Base-by-base conservation (phyloP, 2,329 filamentous ascomycete species). In the Fusarium metavorans region DNA sequence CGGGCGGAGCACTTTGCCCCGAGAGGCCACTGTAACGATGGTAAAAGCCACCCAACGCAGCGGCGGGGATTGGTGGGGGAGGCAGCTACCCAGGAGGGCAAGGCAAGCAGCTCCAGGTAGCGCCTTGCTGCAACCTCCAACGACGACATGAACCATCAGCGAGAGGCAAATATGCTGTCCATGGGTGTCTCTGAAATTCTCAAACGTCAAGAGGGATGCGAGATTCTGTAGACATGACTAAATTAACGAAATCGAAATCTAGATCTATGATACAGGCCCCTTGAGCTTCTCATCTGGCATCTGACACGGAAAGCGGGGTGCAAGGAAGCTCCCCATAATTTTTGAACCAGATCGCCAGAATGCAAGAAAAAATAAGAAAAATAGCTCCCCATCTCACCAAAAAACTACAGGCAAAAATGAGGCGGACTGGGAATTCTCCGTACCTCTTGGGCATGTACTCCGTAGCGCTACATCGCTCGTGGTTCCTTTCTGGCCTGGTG, bases 1-100 rank as follows among this genome's bases (percentile, higher is more conserved):
- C 41, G 72, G 74, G 72, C 71, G 70, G 72, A 74, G 72, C 64
- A 72, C 76, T 78, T 77, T 77, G 76, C 76, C 73, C 76, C 76
- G 74, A 78, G 57, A 67, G 54, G 64, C 70, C 65, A 62, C 65
- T 77, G 72, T 64, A 73, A 71, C 66, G 57, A 64, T 71, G 50
- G 68, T 41, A 73, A 66, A 66, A 54, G 66, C 69, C 69, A 70
- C 54, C 56, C 48, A 58, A 54, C 61, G 67, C 54, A 60, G 74
- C 61, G 70, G 75, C 74, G 74, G 69, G 76, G 72, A 63, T 76
- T 68, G 69, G 74, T 74, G 73, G 73, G 64, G 74, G 74, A 73
- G 61, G 72, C 45, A 77, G 76, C 74, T 78, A 64, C 70, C 54
- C 50, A 68, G 64, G 68, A 69, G 62, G 66, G 71, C 66, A 66